Evolutionary conservation across 331 rosid genomes (phyloP).

Genomic region (Malus hybrid): DNA sequence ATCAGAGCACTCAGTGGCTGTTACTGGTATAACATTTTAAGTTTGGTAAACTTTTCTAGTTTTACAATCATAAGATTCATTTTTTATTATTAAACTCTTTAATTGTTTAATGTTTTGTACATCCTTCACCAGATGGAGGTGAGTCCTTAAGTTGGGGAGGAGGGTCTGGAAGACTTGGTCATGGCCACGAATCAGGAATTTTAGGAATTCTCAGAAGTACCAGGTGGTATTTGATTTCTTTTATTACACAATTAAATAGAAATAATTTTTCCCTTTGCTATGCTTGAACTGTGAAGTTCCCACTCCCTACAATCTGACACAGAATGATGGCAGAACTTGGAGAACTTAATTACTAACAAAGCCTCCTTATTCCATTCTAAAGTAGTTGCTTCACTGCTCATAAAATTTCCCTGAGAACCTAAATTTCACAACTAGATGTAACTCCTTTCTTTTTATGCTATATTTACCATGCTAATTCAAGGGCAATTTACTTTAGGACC

Average conservation of each 20-base stretch:
- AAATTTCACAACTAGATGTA: not conserved
- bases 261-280: not conserved
- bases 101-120: not conserved
- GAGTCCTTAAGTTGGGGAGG: slow-evolving; percentile 88
- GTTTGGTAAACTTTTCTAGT: not conserved
- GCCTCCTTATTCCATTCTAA: not conserved
- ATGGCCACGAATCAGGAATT: slow-evolving; percentile 59
- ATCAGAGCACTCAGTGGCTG: slow-evolving; percentile 78
- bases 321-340: not conserved
- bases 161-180: slow-evolving; percentile 89
- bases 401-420: not conserved
- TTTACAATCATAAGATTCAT: not conserved
- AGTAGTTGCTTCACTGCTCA: not conserved
- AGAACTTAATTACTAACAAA: not conserved
- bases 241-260: not conserved
- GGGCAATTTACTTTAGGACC: too few relatives aligned
- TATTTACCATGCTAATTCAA: too few relatives aligned
- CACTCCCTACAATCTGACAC: not conserved
- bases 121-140: slow-evolving; percentile 58
- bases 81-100: not conserved
- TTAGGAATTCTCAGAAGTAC: slow-evolving; percentile 61
- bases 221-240: slow-evolving; percentile 35
- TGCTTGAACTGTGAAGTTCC: not conserved
- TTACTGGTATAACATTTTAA: slow-evolving; percentile 47
- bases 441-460: not conserved